Evolutionary conservation across 129 eudicot genomes (phyloP).

Genomic region (Flaveria sonorensis): DNA sequence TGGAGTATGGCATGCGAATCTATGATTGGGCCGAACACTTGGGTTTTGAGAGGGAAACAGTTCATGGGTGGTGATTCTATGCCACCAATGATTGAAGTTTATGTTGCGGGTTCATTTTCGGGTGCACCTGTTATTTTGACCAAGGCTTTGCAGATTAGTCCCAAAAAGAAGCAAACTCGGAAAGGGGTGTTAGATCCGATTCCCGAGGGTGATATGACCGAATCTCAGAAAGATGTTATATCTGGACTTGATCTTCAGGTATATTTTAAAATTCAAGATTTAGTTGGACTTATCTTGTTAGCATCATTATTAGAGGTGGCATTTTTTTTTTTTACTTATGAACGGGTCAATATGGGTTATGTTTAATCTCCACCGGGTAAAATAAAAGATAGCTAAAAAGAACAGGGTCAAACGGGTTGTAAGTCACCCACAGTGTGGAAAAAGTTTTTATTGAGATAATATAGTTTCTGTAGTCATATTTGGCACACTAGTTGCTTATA

Average conservation of each 20-base stretch:
- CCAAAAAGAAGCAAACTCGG: conserved; percentile 52
- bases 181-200: conserved; percentile 58
- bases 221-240: conserved; percentile 34
- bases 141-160: conserved; percentile 66
- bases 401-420: background rate
- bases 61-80: background rate
- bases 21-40: conserved; percentile 16
- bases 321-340: background rate
- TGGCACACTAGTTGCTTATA: background rate
- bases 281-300: background rate
- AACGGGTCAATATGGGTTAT: background rate
- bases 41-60: conserved; percentile 11
- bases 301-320: background rate
- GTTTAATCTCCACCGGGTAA: background rate
- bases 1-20: conserved; percentile 17
- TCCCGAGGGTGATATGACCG: conserved; percentile 62
- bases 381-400: background rate
- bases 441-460: background rate
- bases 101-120: conserved; percentile 18
- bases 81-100: conserved; percentile 37
- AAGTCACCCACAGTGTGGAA: background rate
- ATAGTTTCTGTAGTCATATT: background rate
- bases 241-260: conserved; percentile 67
- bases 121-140: conserved; percentile 76
- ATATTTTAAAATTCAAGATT: conserved; percentile 7